Base-by-base conservation (phyloP, 2,329 filamentous ascomycete species). In the Pseudogymnoascus sp. region DNA sequence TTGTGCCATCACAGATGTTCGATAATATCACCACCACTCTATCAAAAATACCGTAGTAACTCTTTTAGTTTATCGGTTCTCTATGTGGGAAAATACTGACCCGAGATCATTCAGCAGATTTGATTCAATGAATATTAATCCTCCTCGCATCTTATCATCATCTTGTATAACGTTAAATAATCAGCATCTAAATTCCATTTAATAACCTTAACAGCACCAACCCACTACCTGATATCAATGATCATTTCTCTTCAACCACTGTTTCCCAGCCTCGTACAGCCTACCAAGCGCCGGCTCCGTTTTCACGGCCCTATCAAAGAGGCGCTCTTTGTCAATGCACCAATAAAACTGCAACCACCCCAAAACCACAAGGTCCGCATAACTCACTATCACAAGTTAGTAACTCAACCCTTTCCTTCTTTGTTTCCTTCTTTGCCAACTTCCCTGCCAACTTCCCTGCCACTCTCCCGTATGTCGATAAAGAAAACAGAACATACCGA, bases 301-400 rank as follows among this genome's bases (percentile, higher is more conserved):
- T 31, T 72, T 71, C 28, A 81, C 62, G 3, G 77, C 66, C 48
- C 75, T 73, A 41, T 77, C 68, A 67, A 76, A 81, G 1, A 76
- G 31, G 23, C 51, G 51, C 28, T 74, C 73, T n/a, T 75, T 72
- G 41, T 77, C 73, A 19, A 78, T 70, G 0, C 72, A 62, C 67
- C 73, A 76, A 6, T 77, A 66, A 64, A 81, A 83, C 4, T 81
- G 73, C 64, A 86, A 66, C 36, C 77, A 76, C 1, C 77, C 77
- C 0, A 80, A 80, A 70, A 85, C 81, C 1, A 85, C 76, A 63
- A 90, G 83, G 71, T 87, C 85, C 3, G 80, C 81, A 71, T 83
- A 88, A 39, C 78, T 79, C 3, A 80, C 75, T 65, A 45, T 39
- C 4, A 19, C 21, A 3, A 16, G 48, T 65, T 16, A 63, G 48